Percentiles rank a stretch among this genome's conserved stretches.
Conservation (phyloP, 495 filamentous ascomycete genomes). For the Antarctomyces pellizariae region DNA sequence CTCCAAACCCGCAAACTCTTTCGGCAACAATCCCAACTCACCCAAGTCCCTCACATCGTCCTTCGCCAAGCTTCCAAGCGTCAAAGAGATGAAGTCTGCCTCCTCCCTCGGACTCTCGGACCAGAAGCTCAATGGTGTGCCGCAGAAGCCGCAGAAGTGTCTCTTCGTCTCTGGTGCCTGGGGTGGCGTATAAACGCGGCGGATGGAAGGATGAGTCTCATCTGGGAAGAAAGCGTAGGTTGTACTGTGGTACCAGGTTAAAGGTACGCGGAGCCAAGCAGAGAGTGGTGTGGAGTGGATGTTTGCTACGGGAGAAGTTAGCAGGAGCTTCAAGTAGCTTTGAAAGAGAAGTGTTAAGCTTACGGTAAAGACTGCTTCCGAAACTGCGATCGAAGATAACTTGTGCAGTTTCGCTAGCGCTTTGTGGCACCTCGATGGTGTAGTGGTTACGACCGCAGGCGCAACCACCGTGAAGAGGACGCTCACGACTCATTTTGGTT, state of each 20-base stretch:
- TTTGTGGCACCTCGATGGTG: conserved; percentile 37
- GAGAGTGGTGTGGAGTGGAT: conserved; percentile 50
- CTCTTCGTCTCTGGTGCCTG: conserved; percentile 34
- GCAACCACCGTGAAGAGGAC: conserved; percentile 48
- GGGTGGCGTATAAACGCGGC: conserved; percentile 39
- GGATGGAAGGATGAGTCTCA: conserved; percentile 50
- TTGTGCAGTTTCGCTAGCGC: conserved; percentile 28
- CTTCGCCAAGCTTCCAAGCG: conserved; percentile 42
- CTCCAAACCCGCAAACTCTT: conserved; percentile 19
- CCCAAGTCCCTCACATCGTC: conserved; percentile 45
- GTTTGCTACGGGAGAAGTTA: conserved; percentile 4
- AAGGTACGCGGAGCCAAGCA: conserved; percentile 59
- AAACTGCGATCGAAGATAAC: conserved; percentile 46
- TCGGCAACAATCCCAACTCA: conserved; percentile 38
- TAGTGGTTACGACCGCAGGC: conserved; percentile 73
- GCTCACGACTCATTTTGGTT: conserved; percentile 20
- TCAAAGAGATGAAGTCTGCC: conserved; percentile 49
- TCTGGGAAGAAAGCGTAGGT: conserved; percentile 54
- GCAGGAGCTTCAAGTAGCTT: neutral
- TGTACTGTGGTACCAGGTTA: conserved; percentile 46
- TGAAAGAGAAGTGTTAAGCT: conserved; percentile 3
- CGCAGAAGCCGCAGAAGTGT: conserved; percentile 80
- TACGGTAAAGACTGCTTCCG: conserved; percentile 34
- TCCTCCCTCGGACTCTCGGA: conserved; percentile 42
- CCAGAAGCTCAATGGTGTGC: conserved; percentile 62